Conservation (phyloP, 352 stramenopile species). For the Phytophthora quininea region DNA sequence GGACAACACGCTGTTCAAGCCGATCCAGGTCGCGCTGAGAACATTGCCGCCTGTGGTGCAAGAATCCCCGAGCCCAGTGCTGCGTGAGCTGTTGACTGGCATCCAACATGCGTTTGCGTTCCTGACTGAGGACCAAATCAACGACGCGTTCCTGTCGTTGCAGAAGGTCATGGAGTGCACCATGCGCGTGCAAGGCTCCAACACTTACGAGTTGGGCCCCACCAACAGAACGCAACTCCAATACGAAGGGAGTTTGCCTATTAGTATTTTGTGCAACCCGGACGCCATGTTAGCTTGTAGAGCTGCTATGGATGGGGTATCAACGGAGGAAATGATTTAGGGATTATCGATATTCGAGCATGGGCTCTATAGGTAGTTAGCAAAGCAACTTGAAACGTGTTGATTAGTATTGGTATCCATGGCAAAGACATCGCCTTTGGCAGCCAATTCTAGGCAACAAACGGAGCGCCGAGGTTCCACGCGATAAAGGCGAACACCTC, state of each 20-base stretch:
- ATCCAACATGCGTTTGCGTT: constrained; percentile 35
- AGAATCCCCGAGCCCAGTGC: constrained; percentile 10
- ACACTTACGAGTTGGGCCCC: constrained; percentile 45
- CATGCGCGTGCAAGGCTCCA: constrained; percentile 47
- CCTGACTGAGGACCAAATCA: constrained; percentile 37
- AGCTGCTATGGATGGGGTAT: constrained; percentile 24
- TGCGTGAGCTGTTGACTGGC: constrained; percentile 34
- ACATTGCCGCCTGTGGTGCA: constrained; percentile 10
- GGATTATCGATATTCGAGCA: background rate
- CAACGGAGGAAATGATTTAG: constrained; percentile 16
- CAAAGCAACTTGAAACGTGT: background rate
- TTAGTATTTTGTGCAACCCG: constrained; percentile 44
- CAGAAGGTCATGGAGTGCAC: constrained; percentile 54
- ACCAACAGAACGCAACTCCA: constrained; percentile 39
- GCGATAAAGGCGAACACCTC: constrained; percentile 90
- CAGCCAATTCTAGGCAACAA: constrained; percentile 38
- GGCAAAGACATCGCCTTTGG: background rate
- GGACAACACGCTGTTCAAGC: constrained; percentile 39
- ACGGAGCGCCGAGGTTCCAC: constrained; percentile 62
- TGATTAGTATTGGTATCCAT: too few species aligned
- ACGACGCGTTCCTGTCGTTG: constrained; percentile 47
- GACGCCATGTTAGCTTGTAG: constrained; percentile 38
- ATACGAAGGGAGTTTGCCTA: constrained; percentile 41
- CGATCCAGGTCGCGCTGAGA: constrained; percentile 35
- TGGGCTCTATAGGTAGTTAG: too few species aligned